phyloP scores from a whole-genome alignment of 352 stramenopile species.

The Phytopythium litorale region DNA sequence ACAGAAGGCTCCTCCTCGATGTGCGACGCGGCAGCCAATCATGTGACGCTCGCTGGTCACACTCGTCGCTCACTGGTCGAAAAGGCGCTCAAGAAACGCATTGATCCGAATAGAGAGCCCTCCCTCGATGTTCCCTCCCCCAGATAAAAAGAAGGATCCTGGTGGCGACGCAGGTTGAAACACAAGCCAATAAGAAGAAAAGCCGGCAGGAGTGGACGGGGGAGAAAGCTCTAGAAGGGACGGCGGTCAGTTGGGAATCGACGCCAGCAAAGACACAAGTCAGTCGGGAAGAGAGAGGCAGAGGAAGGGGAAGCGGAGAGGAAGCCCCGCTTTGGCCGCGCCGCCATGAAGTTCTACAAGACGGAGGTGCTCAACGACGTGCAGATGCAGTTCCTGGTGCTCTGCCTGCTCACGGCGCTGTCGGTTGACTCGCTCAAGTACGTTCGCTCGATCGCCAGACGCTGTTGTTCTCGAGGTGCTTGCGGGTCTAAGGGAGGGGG shows the following conservation, averaged over 20 bases:
- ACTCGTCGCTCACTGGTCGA: constrained; percentile 3
- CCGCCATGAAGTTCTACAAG: constrained; percentile 70
- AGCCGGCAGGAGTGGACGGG: neutral
- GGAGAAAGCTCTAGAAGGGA: no score
- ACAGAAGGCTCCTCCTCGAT: neutral
- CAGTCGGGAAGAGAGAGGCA: no score
- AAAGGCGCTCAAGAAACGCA: constrained; percentile 1
- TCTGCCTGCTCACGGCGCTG: constrained; percentile 74
- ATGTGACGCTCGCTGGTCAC: constrained; percentile 2
- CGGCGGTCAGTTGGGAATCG: no score
- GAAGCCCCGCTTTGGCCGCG: neutral
- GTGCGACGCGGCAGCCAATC: constrained; percentile 7
- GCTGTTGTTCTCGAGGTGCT: neutral
- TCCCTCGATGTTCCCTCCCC: neutral
- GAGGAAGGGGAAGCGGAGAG: neutral
- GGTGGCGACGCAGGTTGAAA: neutral
- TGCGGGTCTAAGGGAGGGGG: neutral
- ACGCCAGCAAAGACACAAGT: neutral
- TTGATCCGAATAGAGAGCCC: neutral
- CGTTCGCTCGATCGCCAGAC: constrained; percentile 11
- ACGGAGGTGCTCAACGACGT: constrained; percentile 79
- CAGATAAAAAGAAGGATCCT: neutral
- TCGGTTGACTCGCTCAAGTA: constrained; percentile 86
- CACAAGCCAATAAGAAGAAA: constrained; percentile 6
- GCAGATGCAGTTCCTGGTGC: constrained; percentile 77